Percentiles rank a stretch among this genome's conserved stretches.
These are phyloP conservation scores for Smallanthus sonchifolius DNA, from an alignment of 129 eudicot genomes.

Conservation along the genomic window DNA sequence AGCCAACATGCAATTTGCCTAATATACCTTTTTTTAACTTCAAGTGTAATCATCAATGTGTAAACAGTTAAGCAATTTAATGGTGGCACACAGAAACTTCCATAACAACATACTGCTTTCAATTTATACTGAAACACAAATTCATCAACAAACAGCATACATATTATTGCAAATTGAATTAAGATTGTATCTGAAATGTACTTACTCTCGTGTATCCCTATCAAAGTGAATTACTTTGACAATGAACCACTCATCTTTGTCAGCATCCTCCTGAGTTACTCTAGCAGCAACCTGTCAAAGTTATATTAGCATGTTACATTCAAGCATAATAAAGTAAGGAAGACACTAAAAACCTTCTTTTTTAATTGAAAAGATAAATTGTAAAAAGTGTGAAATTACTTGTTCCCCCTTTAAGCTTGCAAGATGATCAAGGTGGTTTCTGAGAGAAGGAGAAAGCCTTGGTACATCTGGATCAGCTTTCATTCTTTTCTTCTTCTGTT, in stretches of 20 bases:
- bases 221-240: constrained; percentile 95
- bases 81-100: not conserved
- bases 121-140: not conserved
- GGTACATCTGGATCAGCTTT: constrained; percentile 65
- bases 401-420: constrained; percentile 94
- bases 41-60: not conserved
- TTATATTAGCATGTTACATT: not conserved
- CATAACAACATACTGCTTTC: constrained; percentile 4
- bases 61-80: constrained; percentile 11
- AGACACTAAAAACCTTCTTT: not conserved
- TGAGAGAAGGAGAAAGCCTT: constrained; percentile 66
- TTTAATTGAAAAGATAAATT: not conserved
- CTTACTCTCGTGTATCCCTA: constrained; percentile 84
- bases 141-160: constrained; percentile 5
- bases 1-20: not conserved
- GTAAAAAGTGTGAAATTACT: constrained; percentile 27
- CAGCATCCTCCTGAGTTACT: constrained; percentile 70
- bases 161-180: not conserved
- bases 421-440: constrained; percentile 66
- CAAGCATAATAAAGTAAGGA: not conserved
- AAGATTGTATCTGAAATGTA: constrained; percentile 4
- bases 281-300: constrained; percentile 88
- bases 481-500: constrained; percentile 68
- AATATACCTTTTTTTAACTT: not conserved
- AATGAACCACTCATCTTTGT: constrained; percentile 90